Percentiles rank a stretch among this genome's conserved stretches.
phyloP scores from a whole-genome alignment of 371 early-diverging fungal genomes.

The Mortierella sp. region DNA sequence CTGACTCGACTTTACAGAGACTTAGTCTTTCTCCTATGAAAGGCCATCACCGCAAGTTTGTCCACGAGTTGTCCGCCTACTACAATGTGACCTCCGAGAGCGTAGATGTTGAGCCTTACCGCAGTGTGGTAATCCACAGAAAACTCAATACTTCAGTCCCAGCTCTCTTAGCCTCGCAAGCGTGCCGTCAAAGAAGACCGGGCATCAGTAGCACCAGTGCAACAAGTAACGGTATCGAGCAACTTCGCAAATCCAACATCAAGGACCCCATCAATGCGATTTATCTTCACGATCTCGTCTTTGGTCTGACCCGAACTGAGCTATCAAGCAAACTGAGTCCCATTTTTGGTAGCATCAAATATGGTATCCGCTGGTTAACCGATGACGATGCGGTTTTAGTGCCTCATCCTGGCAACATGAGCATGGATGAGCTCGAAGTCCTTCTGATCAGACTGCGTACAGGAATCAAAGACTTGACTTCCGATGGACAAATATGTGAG shows the following conservation, averaged over 20 bases:
- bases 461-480: slow-evolving; percentile 48
- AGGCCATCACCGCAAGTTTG: slow-evolving; percentile 70
- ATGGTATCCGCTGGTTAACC: slow-evolving; percentile 64
- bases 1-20: slow-evolving; percentile 60
- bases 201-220: slow-evolving; percentile 1
- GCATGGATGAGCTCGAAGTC: slow-evolving; percentile 63
- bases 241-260: slow-evolving; percentile 39
- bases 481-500: slow-evolving; percentile 56
- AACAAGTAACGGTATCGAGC: slow-evolving; percentile 36
- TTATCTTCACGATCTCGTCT: slow-evolving; percentile 64
- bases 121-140: slow-evolving; percentile 76
- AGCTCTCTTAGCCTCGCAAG: slow-evolving; percentile 48
- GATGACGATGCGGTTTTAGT: slow-evolving; percentile 67
- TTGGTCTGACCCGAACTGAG: slow-evolving; percentile 66
- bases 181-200: slow-evolving; percentile 41
- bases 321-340: slow-evolving; percentile 59
- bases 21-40: slow-evolving; percentile 80
- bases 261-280: slow-evolving; percentile 68
- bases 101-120: slow-evolving; percentile 79
- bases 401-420: slow-evolving; percentile 59
- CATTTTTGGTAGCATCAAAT: slow-evolving; percentile 60
- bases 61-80: slow-evolving; percentile 78
- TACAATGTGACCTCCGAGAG: slow-evolving; percentile 77
- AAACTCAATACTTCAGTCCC: slow-evolving; percentile 58
- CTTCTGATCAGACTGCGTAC: slow-evolving; percentile 64